Base-by-base conservation (phyloP, 148 eudicot species). In the Rhododendron williamsianum region DNA sequence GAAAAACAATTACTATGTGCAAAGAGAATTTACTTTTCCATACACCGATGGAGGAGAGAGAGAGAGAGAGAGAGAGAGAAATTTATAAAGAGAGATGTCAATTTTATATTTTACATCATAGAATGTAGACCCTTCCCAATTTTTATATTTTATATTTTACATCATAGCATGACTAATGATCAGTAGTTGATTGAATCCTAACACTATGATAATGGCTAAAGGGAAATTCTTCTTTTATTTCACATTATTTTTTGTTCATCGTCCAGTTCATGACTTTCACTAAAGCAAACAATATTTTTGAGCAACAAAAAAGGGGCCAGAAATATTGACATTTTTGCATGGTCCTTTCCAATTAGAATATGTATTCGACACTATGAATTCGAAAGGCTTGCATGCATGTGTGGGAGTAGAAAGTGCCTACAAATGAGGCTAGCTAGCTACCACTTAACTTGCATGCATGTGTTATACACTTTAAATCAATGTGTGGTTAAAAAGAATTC, bases 1-100 rank as follows among this genome's bases (percentile, higher is more conserved):
- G 27, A 77, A 41, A 77, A 77, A 23, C 43, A 77, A 77, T 78
- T 83, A 71, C 49, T 46, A 46, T 69, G 86, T 90, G 82, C 85
- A 91, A 82, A 87, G 65, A 86, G 81, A 63, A 83, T 86, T 84
- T 85, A 90, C 87, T 82, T 88, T 84, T 83, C 74, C 86, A 91
- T 85, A 58, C n/a, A 36, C 0, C 18, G 76, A 83, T n/a, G 85
- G 85, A 88, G 85, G 78, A 54, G 3, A 60, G 69, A 0, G n/a
- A 7, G 69, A 21, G 67, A 21, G n/a, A 19, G 78, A 63, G 8
- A 58, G 65, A 1, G 21, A 21, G 65, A 21, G 1, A 21, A 58
- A 6, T 58, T 58, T 58, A 19, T 58, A 81, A 85, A 86, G 35
- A 83, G 67, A 78, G 63, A 45, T 58, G 84, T 86, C 84, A 46